A percentile compares a stretch with the other conserved stretches of the same genome.
phyloP scores from a whole-genome alignment of 805 yeast genomes.

The Nakazawaea peltata region DNA sequence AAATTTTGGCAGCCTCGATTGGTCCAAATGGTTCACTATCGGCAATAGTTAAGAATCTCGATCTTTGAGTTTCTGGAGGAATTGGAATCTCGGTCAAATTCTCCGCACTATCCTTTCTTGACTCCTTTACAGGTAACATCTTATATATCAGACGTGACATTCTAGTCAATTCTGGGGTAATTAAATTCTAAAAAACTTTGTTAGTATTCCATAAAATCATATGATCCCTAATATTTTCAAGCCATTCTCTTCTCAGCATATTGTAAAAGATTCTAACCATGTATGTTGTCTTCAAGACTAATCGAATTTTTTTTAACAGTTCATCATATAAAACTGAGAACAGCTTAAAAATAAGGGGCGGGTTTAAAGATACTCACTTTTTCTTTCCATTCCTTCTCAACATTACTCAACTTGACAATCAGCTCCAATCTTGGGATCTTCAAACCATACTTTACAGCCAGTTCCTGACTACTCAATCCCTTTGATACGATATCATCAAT shows the following conservation, averaged over 20 bases:
- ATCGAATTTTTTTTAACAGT: slow-evolving; percentile 45
- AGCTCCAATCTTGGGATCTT: slow-evolving; percentile 88
- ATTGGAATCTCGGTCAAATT: slow-evolving; percentile 92
- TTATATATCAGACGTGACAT: slow-evolving; percentile 60
- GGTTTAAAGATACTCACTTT: slow-evolving; percentile 45
- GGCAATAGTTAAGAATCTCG: slow-evolving; percentile 81
- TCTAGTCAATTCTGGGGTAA: slow-evolving; percentile 46
- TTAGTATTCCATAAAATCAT: not conserved
- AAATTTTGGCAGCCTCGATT: slow-evolving; percentile 81
- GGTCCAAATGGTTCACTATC: slow-evolving; percentile 96
- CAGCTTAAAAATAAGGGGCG: not conserved
- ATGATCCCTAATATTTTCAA: slow-evolving; percentile 11
- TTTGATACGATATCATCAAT: slow-evolving; percentile 45
- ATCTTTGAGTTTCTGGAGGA: slow-evolving; percentile 72
- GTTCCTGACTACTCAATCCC: slow-evolving; percentile 55
- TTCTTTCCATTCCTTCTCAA: slow-evolving; percentile 56
- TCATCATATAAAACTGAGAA: slow-evolving; percentile 30
- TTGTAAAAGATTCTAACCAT: slow-evolving; percentile 51
- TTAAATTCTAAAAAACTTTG: slow-evolving; percentile 31
- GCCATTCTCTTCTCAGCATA: no score
- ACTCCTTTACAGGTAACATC: slow-evolving; percentile 71
- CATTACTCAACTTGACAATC: slow-evolving; percentile 54
- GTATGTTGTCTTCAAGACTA: slow-evolving; percentile 67
- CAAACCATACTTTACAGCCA: slow-evolving; percentile 72
- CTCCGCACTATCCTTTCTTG: slow-evolving; percentile 40